Percentiles rank a stretch among this genome's conserved stretches.
phyloP scores from a whole-genome alignment of 768 basidiomycete genomes.

The Psilocybe tampanensis region DNA sequence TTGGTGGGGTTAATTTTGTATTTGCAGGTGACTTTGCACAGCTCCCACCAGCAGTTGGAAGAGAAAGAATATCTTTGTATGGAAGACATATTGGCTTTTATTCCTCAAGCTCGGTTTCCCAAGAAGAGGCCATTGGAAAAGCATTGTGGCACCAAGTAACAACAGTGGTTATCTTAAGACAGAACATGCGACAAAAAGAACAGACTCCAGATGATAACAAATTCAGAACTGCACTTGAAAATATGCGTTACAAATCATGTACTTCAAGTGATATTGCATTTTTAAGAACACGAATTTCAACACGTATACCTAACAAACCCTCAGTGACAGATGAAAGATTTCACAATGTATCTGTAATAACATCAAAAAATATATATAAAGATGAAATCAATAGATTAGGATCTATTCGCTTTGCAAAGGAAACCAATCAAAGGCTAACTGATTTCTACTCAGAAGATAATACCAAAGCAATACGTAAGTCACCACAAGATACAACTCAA shows the following conservation, averaged over 20 bases:
- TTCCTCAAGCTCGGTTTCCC: constrained; percentile 1
- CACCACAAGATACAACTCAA: not conserved
- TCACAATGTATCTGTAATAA: constrained; percentile 39
- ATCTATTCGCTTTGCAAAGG: constrained; percentile 31
- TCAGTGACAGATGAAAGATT: constrained; percentile 23
- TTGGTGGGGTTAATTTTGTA: constrained; percentile 43
- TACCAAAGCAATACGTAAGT: not conserved
- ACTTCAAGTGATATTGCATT: constrained; percentile 38
- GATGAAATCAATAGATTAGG: constrained; percentile 39
- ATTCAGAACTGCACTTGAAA: constrained; percentile 31
- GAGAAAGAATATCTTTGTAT: constrained; percentile 16
- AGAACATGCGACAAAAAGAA: constrained; percentile 36
- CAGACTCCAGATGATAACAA: constrained; percentile 22
- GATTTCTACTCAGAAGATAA: constrained; percentile 29
- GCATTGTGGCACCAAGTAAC: constrained; percentile 35
- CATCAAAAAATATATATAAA: constrained; percentile 34
- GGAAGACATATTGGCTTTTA: not conserved
- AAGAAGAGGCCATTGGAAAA: constrained; percentile 30
- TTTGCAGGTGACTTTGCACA: constrained; percentile 50
- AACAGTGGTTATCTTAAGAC: constrained; percentile 31
- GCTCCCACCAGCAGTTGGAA: constrained; percentile 33
- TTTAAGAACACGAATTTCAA: constrained; percentile 26
- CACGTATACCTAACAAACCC: constrained; percentile 6
- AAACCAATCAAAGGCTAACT: constrained; percentile 25
- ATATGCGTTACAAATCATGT: constrained; percentile 43